Evolutionary conservation across 192 early-diverging fungal genomes (phyloP).

Genomic region (Backusella parvicylindrica): DNA sequence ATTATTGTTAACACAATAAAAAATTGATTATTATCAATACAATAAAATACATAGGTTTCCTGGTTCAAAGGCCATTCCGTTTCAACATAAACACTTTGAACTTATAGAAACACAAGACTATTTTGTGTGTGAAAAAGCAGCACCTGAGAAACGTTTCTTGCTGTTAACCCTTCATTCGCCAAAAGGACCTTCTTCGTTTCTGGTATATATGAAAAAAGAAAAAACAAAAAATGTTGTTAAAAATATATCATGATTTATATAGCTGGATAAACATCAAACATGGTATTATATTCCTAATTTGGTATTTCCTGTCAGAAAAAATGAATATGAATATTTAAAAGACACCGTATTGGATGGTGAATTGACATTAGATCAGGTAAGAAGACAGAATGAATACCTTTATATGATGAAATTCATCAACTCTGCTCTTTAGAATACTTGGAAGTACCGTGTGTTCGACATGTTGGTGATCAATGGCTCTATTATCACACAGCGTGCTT

Average conservation of each 20-base stretch:
- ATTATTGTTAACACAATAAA: too few species aligned
- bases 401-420: too few species aligned
- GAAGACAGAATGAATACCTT: background rate
- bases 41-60: constrained; percentile 44
- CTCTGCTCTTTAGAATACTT: constrained; percentile 25
- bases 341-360: constrained; percentile 78
- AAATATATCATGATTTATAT: background rate
- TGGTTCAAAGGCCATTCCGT: constrained; percentile 54
- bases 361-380: constrained; percentile 59
- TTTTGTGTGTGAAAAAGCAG: constrained; percentile 56
- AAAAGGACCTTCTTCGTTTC: constrained; percentile 52
- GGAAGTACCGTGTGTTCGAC: constrained; percentile 59
- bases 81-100: constrained; percentile 44
- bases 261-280: constrained; percentile 66
- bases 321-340: constrained; percentile 47
- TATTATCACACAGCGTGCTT: constrained; percentile 53
- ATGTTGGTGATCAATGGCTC: constrained; percentile 57
- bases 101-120: constrained; percentile 52
- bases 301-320: constrained; percentile 44
- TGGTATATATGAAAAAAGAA: constrained; percentile 33
- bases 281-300: constrained; percentile 61
- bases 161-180: constrained; percentile 42
- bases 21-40: too few species aligned
- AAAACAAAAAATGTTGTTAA: background rate
- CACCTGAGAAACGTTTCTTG: constrained; percentile 44